Evolutionary conservation across 192 early-diverging fungal genomes (phyloP).

Genomic region (Glomus cerebriforme): DNA sequence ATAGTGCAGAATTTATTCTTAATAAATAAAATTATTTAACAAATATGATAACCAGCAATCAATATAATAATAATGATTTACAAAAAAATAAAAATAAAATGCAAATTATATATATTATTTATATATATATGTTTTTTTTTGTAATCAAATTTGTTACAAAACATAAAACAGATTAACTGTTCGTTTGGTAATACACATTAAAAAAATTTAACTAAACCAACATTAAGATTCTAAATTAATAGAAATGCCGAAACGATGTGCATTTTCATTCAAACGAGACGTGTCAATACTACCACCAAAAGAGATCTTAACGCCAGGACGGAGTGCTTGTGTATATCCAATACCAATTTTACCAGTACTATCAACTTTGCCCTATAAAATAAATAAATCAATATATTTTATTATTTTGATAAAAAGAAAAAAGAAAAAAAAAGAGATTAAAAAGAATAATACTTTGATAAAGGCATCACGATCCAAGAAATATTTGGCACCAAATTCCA

Average conservation of each 20-base stretch:
- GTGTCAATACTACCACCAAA: conserved; percentile 94
- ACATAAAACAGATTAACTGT: background rate
- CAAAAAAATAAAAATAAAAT: too few species aligned
- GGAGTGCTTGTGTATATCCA: conserved; percentile 90
- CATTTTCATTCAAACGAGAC: conserved; percentile 88
- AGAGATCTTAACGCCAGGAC: conserved; percentile 92
- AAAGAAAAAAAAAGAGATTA: background rate
- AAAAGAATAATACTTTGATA: conserved; percentile 57
- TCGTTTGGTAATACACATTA: background rate
- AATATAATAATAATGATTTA: too few species aligned
- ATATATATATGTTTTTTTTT: too few species aligned
- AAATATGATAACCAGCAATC: too few species aligned
- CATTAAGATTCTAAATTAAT: conserved; percentile 88
- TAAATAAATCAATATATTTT: background rate
- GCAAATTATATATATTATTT: too few species aligned
- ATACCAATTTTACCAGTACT: conserved; percentile 87
- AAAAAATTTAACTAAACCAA: background rate
- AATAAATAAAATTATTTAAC: too few species aligned
- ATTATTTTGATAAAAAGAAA: background rate
- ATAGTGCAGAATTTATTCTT: too few species aligned
- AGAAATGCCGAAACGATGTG: conserved; percentile 92
- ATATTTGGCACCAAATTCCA: conserved; percentile 96
- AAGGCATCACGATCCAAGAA: conserved; percentile 85
- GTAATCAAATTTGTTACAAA: too few species aligned
- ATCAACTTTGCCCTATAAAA: conserved; percentile 68